These are phyloP conservation scores for Penicillium sp. DNA, from an alignment of 2,329 filamentous ascomycete genomes.

Conservation along the genomic window DNA sequence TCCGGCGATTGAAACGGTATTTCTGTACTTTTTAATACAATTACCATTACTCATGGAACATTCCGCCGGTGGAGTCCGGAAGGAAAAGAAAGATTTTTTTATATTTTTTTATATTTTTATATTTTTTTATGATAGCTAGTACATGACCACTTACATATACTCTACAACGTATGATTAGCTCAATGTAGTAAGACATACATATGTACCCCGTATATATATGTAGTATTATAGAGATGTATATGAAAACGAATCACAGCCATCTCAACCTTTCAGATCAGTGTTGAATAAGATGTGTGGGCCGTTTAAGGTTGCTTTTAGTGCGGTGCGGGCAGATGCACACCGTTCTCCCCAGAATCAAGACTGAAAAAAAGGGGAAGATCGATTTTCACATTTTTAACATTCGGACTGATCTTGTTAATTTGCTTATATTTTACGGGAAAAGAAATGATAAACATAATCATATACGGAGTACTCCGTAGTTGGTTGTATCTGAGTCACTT, in stretches of 20 bases:
- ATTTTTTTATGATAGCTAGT: background rate
- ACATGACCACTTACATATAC: background rate
- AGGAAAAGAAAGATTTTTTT: background rate
- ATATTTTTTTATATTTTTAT: background rate
- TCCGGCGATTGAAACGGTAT: background rate
- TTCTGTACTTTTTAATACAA: background rate
- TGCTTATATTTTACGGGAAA: background rate
- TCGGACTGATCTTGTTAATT: background rate
- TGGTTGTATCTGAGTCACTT: background rate
- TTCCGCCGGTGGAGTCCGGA: conserved; percentile 26
- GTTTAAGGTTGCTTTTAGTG: conserved; percentile 27
- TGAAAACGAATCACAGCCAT: background rate
- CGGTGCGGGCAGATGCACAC: conserved; percentile 24
- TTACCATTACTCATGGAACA: conserved; percentile 23
- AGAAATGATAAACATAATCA: background rate
- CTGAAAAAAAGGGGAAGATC: background rate
- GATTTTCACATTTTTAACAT: background rate
- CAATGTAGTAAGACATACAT: background rate
- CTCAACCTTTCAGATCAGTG: background rate
- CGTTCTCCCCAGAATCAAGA: conserved; percentile 11
- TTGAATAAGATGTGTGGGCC: conserved; percentile 12
- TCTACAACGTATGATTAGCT: background rate
- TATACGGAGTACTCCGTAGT: no score
- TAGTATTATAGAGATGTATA: background rate
- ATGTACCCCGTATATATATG: background rate